These are phyloP conservation scores for Sporothrix variecibatus DNA, from an alignment of 2,329 filamentous ascomycete genomes.

Conservation along the genomic window DNA sequence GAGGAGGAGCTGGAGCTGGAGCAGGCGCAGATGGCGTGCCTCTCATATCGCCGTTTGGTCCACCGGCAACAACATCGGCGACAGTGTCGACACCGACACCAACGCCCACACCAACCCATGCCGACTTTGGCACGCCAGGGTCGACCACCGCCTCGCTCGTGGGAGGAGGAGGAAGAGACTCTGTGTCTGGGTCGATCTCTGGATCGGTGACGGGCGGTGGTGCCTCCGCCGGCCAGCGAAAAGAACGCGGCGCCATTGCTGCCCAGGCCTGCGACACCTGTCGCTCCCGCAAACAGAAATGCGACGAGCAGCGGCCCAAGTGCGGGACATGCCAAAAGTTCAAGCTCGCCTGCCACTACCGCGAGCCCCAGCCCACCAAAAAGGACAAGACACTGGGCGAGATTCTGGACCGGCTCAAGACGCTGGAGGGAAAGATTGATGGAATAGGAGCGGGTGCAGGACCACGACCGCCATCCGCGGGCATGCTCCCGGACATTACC, in stretches of 20 bases:
- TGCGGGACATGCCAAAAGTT: constrained; percentile 61
- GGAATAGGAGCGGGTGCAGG: constrained; percentile 34
- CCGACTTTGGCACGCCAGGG: neutral
- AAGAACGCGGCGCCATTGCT: constrained; percentile 52
- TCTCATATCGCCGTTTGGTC: neutral
- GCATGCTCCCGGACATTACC: too few species aligned
- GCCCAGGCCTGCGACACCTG: constrained; percentile 62
- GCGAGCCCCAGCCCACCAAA: constrained; percentile 63
- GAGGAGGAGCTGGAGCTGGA: too few species aligned
- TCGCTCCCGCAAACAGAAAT: constrained; percentile 63
- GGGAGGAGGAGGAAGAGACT: too few species aligned
- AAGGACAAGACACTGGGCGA: constrained; percentile 65
- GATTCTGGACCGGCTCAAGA: constrained; percentile 58
- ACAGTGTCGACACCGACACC: constrained; percentile 7
- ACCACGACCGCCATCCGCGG: too few species aligned
- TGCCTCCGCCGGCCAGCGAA: constrained; percentile 36
- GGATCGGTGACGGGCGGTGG: neutral
- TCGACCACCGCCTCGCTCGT: neutral
- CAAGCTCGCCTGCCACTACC: constrained; percentile 60
- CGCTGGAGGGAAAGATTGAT: constrained; percentile 59
- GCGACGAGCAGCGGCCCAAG: constrained; percentile 63
- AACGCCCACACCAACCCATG: neutral
- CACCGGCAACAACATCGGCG: neutral
- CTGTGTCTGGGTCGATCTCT: neutral
- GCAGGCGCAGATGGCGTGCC: neutral